Percentiles rank a stretch among this genome's conserved stretches.
These are phyloP conservation scores for Imleria badia DNA, from an alignment of 768 basidiomycete genomes.

Conservation along the genomic window DNA sequence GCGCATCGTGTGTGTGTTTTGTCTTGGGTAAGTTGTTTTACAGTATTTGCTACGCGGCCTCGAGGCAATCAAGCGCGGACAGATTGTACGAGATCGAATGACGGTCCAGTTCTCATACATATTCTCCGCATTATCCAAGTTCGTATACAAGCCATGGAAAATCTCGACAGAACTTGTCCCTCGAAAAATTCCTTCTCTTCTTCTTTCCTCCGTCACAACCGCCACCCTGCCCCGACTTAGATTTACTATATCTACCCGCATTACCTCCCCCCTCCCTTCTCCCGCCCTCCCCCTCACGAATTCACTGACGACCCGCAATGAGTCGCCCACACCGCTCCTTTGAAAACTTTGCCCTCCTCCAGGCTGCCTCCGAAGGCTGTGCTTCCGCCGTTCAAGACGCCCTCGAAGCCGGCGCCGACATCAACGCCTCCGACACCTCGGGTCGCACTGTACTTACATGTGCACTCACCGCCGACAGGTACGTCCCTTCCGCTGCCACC, in stretches of 20 bases:
- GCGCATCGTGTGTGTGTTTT: constrained; percentile 5
- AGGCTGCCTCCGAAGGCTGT: constrained; percentile 57
- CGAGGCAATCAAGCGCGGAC: constrained; percentile 25
- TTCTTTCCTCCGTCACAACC: constrained; percentile 1
- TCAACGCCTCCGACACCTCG: constrained; percentile 60
- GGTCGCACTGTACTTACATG: constrained; percentile 68
- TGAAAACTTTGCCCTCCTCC: constrained; percentile 47
- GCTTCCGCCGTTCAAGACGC: constrained; percentile 51
- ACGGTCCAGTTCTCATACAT: constrained; percentile 2
- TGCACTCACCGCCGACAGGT: constrained; percentile 74
- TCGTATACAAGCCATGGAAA: constrained; percentile 27
- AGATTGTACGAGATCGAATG: constrained; percentile 9
- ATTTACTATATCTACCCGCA: constrained; percentile 20
- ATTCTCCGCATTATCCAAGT: constrained; percentile 30
- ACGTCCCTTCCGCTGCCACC: constrained; percentile 22
- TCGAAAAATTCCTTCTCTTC: constrained; percentile 3
- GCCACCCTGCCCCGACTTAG: background rate
- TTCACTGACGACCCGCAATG: constrained; percentile 33
- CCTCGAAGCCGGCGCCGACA: constrained; percentile 60
- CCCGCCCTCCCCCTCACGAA: constrained; percentile 24
- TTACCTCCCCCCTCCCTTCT: background rate
- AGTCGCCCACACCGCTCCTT: constrained; percentile 39
- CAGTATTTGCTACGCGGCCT: constrained; percentile 19
- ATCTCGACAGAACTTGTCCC: constrained; percentile 14
- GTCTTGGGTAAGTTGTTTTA: background rate